phyloP scores from a whole-genome alignment of 345 rosid species.

The Arabidopsis arenosa region DNA sequence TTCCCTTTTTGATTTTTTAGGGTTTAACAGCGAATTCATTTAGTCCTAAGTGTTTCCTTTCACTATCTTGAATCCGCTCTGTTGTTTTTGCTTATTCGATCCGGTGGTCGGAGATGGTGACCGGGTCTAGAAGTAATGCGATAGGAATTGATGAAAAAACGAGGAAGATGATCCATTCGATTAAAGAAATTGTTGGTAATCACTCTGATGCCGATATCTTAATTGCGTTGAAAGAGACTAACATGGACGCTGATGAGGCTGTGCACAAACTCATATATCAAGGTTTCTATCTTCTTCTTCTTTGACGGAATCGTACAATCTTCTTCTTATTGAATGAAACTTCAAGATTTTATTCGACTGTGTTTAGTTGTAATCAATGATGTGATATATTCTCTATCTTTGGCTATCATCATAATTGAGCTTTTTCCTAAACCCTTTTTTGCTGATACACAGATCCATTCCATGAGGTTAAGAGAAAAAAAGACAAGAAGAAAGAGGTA shows the following conservation, averaged over 20 bases:
- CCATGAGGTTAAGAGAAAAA: conserved; percentile 78
- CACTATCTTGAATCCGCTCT: too few species aligned
- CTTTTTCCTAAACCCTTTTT: too few species aligned
- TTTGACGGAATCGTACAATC: background rate
- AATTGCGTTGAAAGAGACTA: conserved; percentile 64
- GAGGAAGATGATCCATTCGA: conserved; percentile 65
- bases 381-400: too few species aligned
- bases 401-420: background rate
- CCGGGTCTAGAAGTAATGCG: conserved; percentile 38
- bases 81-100: background rate
- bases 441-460: conserved; percentile 64
- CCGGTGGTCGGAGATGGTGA: conserved; percentile 51
- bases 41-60: too few species aligned
- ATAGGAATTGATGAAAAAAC: conserved; percentile 53
- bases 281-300: conserved; percentile 50
- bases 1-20: too few species aligned
- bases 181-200: conserved; percentile 77
- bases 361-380: too few species aligned
- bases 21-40: too few species aligned
- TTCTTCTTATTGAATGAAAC: too few species aligned
- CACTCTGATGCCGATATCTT: conserved; percentile 82
- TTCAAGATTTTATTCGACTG: too few species aligned
- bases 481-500: conserved; percentile 89
- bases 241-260: conserved; percentile 88
- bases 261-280: conserved; percentile 73